Evolutionary conservation across 2,329 filamentous ascomycete genomes (phyloP).

Genomic region (Phaeophleospora eucalypticola): DNA sequence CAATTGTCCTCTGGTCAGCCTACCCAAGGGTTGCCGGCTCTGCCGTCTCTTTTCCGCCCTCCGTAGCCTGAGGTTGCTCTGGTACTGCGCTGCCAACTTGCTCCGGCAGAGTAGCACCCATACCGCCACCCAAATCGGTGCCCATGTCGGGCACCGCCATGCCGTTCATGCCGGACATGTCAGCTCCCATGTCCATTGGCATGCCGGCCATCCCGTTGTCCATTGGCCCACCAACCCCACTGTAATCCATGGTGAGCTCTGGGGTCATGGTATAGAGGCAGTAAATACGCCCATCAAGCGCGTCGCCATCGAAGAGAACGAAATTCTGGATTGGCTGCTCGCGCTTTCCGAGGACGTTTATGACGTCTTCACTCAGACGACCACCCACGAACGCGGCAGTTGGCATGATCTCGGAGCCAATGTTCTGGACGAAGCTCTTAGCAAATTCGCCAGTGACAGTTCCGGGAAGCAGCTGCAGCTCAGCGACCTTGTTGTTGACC

Average conservation of each 20-base stretch:
- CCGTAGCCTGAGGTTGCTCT: not conserved
- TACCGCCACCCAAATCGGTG: constrained; percentile 1
- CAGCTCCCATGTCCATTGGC: constrained; percentile 5
- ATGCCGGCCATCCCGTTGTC: constrained; percentile 3
- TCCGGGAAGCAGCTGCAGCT: constrained; percentile 48
- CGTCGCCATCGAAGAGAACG: constrained; percentile 83
- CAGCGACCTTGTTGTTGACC: constrained; percentile 72
- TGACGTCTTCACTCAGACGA: constrained; percentile 89
- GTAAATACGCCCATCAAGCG: constrained; percentile 73
- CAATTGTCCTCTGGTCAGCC: not conserved
- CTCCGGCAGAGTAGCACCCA: not conserved
- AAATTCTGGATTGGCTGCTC: constrained; percentile 97
- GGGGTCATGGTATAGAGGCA: constrained; percentile 50
- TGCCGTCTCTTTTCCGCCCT: not conserved
- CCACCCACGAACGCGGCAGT: constrained; percentile 87
- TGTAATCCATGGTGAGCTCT: constrained; percentile 18
- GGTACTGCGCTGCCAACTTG: not conserved
- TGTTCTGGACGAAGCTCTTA: constrained; percentile 78
- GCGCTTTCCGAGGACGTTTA: constrained; percentile 85
- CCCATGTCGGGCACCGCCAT: constrained; percentile 1
- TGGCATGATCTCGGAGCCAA: constrained; percentile 78
- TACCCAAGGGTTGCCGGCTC: not conserved
- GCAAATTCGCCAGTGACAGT: constrained; percentile 59
- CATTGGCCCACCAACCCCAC: not conserved
- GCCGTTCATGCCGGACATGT: constrained; percentile 9